phyloP scores from a whole-genome alignment of 139 green algal genomes.

The Tetraselmis striata region DNA sequence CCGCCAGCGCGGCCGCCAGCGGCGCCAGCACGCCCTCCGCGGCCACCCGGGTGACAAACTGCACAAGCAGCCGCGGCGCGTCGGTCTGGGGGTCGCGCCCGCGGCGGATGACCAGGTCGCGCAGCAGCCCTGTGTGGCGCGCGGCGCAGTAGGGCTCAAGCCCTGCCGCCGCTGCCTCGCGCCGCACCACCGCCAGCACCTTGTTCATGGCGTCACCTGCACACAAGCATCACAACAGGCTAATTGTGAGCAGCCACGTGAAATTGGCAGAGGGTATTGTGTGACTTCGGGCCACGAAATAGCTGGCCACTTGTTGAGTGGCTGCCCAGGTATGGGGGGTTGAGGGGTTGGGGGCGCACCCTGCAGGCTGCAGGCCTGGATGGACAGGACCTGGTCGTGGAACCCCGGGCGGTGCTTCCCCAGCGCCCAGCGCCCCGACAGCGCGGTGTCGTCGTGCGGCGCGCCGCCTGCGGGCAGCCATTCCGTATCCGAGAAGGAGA shows the following conservation, averaged over 20 bases:
- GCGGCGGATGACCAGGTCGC: slow-evolving; percentile 34
- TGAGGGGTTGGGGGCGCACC: no score
- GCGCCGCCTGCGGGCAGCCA: not conserved
- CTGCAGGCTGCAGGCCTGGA: slow-evolving; percentile 30
- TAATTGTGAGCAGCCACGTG: no score
- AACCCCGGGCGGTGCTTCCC: slow-evolving; percentile 28
- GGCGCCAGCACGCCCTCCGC: not conserved
- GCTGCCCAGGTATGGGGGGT: no score
- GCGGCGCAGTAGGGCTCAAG: slow-evolving; percentile 29
- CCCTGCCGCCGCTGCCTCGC: slow-evolving; percentile 3
- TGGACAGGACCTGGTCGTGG: slow-evolving; percentile 29
- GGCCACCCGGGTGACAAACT: slow-evolving; percentile 11
- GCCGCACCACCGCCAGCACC: slow-evolving; percentile 1
- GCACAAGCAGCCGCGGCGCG: slow-evolving; percentile 5
- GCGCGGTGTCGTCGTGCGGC: not conserved
- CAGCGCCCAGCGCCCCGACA: slow-evolving; percentile 10
- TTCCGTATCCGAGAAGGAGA: not conserved
- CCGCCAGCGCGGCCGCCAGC: slow-evolving; percentile 24
- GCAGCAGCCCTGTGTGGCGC: slow-evolving; percentile 20
- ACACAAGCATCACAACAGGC: no score
- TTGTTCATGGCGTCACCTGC: slow-evolving; percentile 1
- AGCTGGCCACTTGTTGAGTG: no score
- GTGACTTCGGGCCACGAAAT: no score
- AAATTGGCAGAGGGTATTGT: no score
- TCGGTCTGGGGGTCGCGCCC: slow-evolving; percentile 5